Base-by-base conservation (phyloP, 2,329 filamentous ascomycete genomes). In the Aspergillus ibericus region DNA sequence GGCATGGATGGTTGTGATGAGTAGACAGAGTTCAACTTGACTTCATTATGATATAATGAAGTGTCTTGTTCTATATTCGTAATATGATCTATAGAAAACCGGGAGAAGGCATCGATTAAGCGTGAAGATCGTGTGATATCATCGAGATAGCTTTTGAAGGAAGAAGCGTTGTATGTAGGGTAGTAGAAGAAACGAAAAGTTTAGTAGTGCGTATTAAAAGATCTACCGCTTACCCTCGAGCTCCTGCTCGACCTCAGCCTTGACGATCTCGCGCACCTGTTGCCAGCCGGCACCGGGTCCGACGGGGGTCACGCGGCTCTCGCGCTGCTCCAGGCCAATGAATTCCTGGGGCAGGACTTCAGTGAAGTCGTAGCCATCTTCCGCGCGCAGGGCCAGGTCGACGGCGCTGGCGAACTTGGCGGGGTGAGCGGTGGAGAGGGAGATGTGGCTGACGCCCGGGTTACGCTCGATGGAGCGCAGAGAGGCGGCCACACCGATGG, bases 351-450 rank as follows among this genome's bases (percentile, higher is more conserved):
- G 93, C 55, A 96, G 81, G 1, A 98, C 89, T 62, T 88, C 85
- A 40, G 85, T 81, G 72, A 96, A 96, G 66, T 86, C 83, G 68
- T 96, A 97, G 1, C 83, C 87, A n/a, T 83, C 74, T 71, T 90
- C 82, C 8, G 84, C 84, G 63, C 86, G 83, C 59, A 98, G 80
- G 0, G 93, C 92, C 49, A 89, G 74, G 66, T 93, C 89, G 1
- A 99, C 93, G 0, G 93, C 93, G 32, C 86, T 85, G 0, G 89
- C 87, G 71, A 99, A 99, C 77, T 99, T 99, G 61, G 93, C 95
- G 0, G 95, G 93, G 76, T 99, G 95, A 2, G 95, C 95, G 1
- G 95, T 99, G 1, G 93, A 91, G 2, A 99, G 85, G 1, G 92
- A 88, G 68, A 99, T 89, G 74, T 96, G 90, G 53, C 88, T 78